Percentiles rank a stretch among this genome's conserved stretches.
Conservation (phyloP, 148 eudicot genomes). For the Fallopia convolvulus region DNA sequence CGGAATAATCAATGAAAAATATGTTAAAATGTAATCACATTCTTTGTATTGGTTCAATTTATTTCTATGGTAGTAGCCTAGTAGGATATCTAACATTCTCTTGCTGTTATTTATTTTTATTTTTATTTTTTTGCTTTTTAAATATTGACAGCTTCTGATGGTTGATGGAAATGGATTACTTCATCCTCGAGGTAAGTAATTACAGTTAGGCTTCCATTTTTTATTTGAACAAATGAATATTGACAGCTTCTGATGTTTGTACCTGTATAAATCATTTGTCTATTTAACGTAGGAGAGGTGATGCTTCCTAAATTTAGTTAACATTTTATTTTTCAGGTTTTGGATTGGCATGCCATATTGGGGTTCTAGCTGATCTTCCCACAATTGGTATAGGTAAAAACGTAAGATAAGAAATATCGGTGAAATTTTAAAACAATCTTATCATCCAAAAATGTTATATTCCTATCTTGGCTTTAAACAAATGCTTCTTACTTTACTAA, state of each 20-base stretch:
- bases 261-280: not conserved
- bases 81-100: not conserved
- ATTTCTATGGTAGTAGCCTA: not conserved
- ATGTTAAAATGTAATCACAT: not conserved
- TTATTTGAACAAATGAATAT: not conserved
- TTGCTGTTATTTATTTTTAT: not conserved
- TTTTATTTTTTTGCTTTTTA: not conserved
- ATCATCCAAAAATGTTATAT: not conserved
- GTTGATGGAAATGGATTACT: constrained; percentile 97
- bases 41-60: constrained; percentile 1
- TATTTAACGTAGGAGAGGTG: not conserved
- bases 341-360: constrained; percentile 96
- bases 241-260: not conserved
- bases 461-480: not conserved
- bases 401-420: constrained; percentile 35
- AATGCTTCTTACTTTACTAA: too few species aligned
- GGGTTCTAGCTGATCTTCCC: constrained; percentile 79
- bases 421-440: not conserved
- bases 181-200: constrained; percentile 86
- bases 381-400: constrained; percentile 87
- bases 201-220: not conserved
- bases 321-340: constrained; percentile 40
- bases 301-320: not conserved
- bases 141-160: constrained; percentile 61
- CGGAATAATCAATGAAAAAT: not conserved